These are phyloP conservation scores for Globisporangium nagaii DNA, from an alignment of 352 stramenopile species.

Conservation along the genomic window DNA sequence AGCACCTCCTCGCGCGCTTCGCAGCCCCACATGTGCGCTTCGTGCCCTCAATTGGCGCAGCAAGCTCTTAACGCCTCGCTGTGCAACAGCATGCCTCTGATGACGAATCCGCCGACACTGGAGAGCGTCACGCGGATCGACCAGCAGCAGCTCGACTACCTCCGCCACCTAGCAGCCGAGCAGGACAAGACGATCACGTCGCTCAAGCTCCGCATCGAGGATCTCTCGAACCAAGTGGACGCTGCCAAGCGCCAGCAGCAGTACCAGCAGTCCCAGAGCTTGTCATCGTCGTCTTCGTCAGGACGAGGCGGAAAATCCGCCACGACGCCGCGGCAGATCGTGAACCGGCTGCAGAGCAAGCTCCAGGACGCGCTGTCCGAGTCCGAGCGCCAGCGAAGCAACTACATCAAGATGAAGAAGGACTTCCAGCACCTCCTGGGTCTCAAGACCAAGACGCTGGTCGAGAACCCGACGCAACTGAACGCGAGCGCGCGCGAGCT, in stretches of 20 bases:
- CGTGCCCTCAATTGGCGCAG: background rate
- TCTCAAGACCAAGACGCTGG: conserved; percentile 38
- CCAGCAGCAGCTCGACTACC: conserved; percentile 36
- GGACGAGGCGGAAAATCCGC: background rate
- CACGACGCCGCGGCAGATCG: conserved; percentile 17
- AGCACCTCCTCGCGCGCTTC: too few relatives aligned
- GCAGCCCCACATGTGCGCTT: background rate
- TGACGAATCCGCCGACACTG: conserved; percentile 15
- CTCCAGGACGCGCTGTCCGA: conserved; percentile 36
- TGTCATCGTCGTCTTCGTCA: background rate
- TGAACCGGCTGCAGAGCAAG: conserved; percentile 27
- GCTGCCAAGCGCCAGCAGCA: conserved; percentile 2
- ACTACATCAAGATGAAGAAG: conserved; percentile 41
- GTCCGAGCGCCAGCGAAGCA: conserved; percentile 31
- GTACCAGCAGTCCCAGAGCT: background rate
- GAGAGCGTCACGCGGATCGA: conserved; percentile 29
- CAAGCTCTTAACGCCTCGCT: background rate
- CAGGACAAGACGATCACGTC: conserved; percentile 43
- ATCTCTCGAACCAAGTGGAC: conserved; percentile 21
- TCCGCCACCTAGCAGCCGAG: conserved; percentile 39
- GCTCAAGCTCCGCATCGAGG: conserved; percentile 38
- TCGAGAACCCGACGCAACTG: conserved; percentile 24
- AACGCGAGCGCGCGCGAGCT: conserved; percentile 27
- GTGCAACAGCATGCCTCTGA: background rate
- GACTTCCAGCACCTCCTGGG: conserved; percentile 38